phyloP scores from a whole-genome alignment of 2,329 filamentous ascomycete genomes.

The Nothophoma quercina region DNA sequence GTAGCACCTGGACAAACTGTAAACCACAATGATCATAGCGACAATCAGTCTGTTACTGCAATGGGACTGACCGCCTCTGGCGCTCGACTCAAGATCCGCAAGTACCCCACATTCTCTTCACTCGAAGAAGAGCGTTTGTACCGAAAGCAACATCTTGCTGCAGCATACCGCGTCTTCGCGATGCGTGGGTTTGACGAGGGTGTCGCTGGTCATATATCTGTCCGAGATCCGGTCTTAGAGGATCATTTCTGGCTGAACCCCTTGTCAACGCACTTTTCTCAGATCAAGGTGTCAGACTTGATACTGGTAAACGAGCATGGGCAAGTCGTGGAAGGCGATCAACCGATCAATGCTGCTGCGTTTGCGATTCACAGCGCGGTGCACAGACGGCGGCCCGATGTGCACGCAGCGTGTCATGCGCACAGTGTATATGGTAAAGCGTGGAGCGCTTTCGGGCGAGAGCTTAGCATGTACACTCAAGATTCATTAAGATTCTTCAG shows the following conservation, averaged over 20 bases:
- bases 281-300: conserved; percentile 52
- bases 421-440: conserved; percentile 58
- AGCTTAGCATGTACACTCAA: conserved; percentile 59
- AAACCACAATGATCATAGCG: conserved; percentile 46
- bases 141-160: conserved; percentile 56
- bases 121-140: conserved; percentile 54
- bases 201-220: conserved; percentile 56
- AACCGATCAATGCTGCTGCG: conserved; percentile 55
- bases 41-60: conserved; percentile 55
- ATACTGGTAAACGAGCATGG: conserved; percentile 56
- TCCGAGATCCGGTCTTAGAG: conserved; percentile 46
- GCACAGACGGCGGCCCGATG: conserved; percentile 47
- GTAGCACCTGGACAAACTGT: conserved; percentile 31
- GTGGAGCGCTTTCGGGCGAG: conserved; percentile 55
- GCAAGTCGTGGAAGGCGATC: conserved; percentile 50
- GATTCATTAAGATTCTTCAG: conserved; percentile 55
- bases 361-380: conserved; percentile 58
- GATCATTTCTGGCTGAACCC: conserved; percentile 54
- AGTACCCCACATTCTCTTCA: conserved; percentile 52
- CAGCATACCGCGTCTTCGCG: conserved; percentile 53
- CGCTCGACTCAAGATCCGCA: conserved; percentile 55
- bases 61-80: conserved; percentile 57
- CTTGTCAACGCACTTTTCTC: conserved; percentile 55
- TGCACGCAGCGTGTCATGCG: conserved; percentile 55
- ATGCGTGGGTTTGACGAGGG: conserved; percentile 51